These are phyloP conservation scores for Solanum etuberosum DNA, from an alignment of 257 asterid genomes.

Conservation along the genomic window DNA sequence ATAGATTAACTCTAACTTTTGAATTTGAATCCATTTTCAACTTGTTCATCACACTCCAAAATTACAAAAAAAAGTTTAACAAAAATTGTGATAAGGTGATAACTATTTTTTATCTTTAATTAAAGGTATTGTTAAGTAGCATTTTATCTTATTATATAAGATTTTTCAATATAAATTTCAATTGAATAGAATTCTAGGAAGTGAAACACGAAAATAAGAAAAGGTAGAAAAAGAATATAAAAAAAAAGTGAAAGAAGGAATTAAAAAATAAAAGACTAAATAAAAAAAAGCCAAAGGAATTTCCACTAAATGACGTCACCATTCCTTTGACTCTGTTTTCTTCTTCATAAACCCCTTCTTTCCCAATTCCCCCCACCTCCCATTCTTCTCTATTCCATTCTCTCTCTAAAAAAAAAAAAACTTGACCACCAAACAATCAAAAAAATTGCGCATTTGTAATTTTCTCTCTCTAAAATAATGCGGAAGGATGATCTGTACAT, in stretches of 20 bases:
- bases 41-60: neutral
- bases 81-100: too few species aligned
- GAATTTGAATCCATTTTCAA: neutral
- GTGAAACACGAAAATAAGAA: too few species aligned
- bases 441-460: neutral
- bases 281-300: neutral
- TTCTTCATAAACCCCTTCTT: slow-evolving; percentile 6
- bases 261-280: neutral
- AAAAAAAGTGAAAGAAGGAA: slow-evolving; percentile 2
- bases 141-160: neutral
- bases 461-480: slow-evolving; percentile 27
- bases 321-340: slow-evolving; percentile 27
- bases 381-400: neutral
- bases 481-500: slow-evolving; percentile 39
- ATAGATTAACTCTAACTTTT: neutral
- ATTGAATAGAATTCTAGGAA: too few species aligned
- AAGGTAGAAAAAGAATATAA: neutral
- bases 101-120: too few species aligned
- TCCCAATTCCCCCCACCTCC: neutral
- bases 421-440: neutral
- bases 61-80: too few species aligned
- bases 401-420: neutral
- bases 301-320: slow-evolving; percentile 23
- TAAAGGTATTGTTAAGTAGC: neutral
- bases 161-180: too few species aligned